Evolutionary conservation across 73 alveolate species (phyloP), one percentile per base, ranked within the genome.

Genomic region (Tetrahymena malaccensis): DNA sequence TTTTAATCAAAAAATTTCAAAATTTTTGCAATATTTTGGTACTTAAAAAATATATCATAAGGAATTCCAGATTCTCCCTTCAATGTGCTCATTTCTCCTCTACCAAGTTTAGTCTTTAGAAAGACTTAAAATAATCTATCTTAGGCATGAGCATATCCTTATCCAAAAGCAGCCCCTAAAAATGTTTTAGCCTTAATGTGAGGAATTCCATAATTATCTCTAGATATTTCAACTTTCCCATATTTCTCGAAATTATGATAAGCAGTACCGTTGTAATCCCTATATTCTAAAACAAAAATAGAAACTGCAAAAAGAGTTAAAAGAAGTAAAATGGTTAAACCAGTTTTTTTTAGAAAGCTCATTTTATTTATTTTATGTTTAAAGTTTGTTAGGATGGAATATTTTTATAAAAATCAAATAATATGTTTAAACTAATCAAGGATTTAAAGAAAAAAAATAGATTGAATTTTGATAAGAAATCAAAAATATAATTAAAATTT

Each of bases 201-300:
- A 35, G 97, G 97, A 15, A 95, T 94, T 22, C 96, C 97, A 34
- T 85, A 94, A 8, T 93, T 38, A 19, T 95, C 97, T 95, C 97
- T 95, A 50, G 85, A 43, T 21, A 95, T 95, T 35, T 95, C 89
- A 19, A 70, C 37, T 31, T 70, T 70, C 1, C 89, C 89, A 70
- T 70, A 70, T 33, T 31, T 70, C 19, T 70, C 35, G 25, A 19
- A 33, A 22, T n/a, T 0, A 33, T 70, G 89, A 33, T 70, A 70
- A n/a, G 25, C 22, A 27, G 37, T n/a, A 7, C 89, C 89, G 31
- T n/a, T 70, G 19, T 70, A 70, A 3, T n/a, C 31, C 25, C 37
- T 70, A 22, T 22, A 31, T n/a, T 70, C 89, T 33, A 25, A 70
- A 70, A 70, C 11, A 31, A 19, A 70, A 1, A 70, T n/a, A 70